Base-by-base conservation (phyloP, 495 filamentous ascomycete genomes). In the Letharia columbiana region DNA sequence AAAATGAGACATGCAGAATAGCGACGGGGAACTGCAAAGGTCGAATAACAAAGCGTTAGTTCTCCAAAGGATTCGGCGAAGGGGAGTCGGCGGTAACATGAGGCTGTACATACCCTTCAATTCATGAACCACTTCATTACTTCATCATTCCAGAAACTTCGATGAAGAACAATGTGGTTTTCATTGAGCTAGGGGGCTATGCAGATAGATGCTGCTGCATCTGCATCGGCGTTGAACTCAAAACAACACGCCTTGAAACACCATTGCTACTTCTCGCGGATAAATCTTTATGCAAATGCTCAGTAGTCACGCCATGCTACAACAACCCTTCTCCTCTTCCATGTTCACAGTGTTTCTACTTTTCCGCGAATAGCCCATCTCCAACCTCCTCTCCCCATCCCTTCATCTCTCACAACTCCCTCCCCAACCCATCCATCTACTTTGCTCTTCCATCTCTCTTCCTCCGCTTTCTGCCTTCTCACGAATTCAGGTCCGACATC, bases 401-500 rank as follows among this genome's bases (percentile, higher is more conserved):
- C 73, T 56, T 76, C 75, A 58, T 77, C 77, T 62, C 63, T 79
- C 75, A 69, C 74, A 72, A 77, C 79, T 63, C 44, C 75, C 40
- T 70, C 70, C 59, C 72, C 77, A 45, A 87, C 77, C 94, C 95
- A 98, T 60, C 83, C 86, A 67, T 87, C 85, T 57, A 91, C 89
- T 74, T 91, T 91, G 74, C 86, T 84, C 69, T 87, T 82, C 95
- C 94, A 98, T 69, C 89, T 82, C 61, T 89, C 88, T 77, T 98
- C 94, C 75, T 98, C 94, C 66, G 91, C 91, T 63, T 89, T 77
- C 75, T 97, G 93, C 49, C 91, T 83, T 68, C 86, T 83, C 60
- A 98, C 87, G 73, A 97, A 98, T 76, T 92, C 90, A 8, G 95
- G 95, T 2, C 94, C 94, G 58, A 98, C 89, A 74, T 98, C 94